These are phyloP conservation scores for Thyridium curvatum DNA, from an alignment of 2,329 filamentous ascomycete genomes.

Conservation along the genomic window DNA sequence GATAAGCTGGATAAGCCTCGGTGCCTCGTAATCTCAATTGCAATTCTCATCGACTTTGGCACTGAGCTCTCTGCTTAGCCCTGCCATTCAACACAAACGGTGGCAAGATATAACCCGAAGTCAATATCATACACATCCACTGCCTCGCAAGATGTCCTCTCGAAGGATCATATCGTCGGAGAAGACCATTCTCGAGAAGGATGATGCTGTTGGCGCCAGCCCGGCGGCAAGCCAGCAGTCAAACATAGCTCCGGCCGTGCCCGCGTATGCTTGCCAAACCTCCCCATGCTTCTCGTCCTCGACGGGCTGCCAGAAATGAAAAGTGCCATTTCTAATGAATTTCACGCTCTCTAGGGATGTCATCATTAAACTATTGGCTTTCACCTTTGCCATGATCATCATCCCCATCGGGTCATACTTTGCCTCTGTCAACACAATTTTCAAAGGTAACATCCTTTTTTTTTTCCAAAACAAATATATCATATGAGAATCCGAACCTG, in stretches of 20 bases:
- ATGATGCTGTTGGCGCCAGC: slow-evolving; percentile 35
- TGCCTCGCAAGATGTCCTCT: slow-evolving; percentile 55
- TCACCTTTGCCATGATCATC: slow-evolving; percentile 87
- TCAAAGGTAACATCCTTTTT: slow-evolving; percentile 52
- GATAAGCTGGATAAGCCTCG: no score
- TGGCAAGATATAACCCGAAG: background rate
- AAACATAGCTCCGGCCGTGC: slow-evolving; percentile 76
- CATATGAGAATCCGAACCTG: background rate
- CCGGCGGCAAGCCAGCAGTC: slow-evolving; percentile 49
- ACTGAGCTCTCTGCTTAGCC: no score
- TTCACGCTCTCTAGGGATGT: slow-evolving; percentile 52
- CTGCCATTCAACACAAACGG: no score
- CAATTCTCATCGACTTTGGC: no score
- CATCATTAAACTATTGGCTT: slow-evolving; percentile 82
- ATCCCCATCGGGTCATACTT: slow-evolving; percentile 88
- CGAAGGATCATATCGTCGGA: slow-evolving; percentile 59
- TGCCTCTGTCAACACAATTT: slow-evolving; percentile 67
- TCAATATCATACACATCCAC: background rate
- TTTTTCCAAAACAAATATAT: background rate
- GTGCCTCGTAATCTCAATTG: no score
- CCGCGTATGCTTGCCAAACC: slow-evolving; percentile 46
- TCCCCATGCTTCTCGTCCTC: slow-evolving; percentile 1
- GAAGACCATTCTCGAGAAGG: slow-evolving; percentile 59
- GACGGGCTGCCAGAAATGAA: no score
- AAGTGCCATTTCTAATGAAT: slow-evolving; percentile 8